These are phyloP conservation scores for Volvox africanus DNA, from an alignment of 139 green algal species.

Conservation along the genomic window DNA sequence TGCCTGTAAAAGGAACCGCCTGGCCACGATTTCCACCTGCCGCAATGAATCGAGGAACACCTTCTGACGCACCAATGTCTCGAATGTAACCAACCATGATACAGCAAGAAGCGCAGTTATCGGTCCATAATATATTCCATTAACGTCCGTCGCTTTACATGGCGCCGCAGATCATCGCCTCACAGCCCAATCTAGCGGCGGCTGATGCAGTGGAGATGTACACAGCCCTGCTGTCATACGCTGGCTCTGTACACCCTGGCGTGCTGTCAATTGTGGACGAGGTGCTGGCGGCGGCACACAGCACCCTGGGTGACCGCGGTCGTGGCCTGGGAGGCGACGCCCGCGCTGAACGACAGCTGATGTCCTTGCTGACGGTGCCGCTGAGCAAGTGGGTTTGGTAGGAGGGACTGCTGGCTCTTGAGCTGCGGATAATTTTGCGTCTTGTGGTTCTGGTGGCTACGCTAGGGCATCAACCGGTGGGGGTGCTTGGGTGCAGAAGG, in stretches of 20 bases:
- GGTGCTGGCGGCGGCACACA: conserved; percentile 59
- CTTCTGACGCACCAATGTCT: neutral
- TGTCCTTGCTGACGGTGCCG: conserved; percentile 85
- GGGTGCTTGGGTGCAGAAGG: too few relatives aligned
- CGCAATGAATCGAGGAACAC: neutral
- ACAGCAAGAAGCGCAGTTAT: too few relatives aligned
- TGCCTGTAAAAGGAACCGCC: too few relatives aligned
- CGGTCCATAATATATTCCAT: too few relatives aligned
- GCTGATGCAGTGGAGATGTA: conserved; percentile 81
- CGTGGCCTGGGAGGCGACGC: conserved; percentile 64
- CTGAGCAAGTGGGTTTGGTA: conserved; percentile 68
- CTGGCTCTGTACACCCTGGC: conserved; percentile 65
- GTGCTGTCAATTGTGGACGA: conserved; percentile 64
- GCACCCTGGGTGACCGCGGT: conserved; percentile 25
- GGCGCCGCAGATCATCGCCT: conserved; percentile 20
- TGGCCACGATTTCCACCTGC: neutral
- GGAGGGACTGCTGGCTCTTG: too few relatives aligned
- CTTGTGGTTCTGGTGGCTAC: too few relatives aligned
- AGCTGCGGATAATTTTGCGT: too few relatives aligned
- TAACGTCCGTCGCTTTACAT: too few relatives aligned
- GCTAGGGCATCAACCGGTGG: too few relatives aligned
- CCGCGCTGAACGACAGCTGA: conserved; percentile 83
- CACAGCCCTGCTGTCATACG: conserved; percentile 88
- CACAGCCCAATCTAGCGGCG: conserved; percentile 1
- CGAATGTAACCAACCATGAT: too few relatives aligned